Evolutionary conservation across 129 eudicot genomes (phyloP), one percentile per base, ranked within the genome.

Genomic region (Chrysanthemum makinoi): DNA sequence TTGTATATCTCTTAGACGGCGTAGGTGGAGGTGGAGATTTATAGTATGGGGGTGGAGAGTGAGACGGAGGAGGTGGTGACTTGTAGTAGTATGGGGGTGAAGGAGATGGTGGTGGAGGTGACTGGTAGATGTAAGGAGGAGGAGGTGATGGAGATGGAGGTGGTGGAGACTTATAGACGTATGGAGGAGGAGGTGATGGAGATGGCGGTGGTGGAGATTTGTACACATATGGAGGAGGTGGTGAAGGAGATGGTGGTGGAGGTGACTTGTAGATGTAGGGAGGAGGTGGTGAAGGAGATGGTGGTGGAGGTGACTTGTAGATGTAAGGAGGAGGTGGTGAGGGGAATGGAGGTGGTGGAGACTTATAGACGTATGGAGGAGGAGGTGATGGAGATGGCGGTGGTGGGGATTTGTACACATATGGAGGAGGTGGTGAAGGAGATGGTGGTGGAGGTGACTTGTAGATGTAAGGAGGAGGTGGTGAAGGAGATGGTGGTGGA

Each of bases 171-270:
- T 46, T 65, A 3, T 65, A 65, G 3, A 65, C 7, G 9, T 65
- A 67, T 1, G 72, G 72, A 1, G 72, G 28, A 6, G 69, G 69
- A 7, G 69, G 60, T 14, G 72, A 28, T 5, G 72, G 72, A 1
- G 72, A 67, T 6, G 72, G 57, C 1, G 74, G 74, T 33, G 65
- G 74, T 11, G 74, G 74, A 0, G 74, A 44, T 2, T 2, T 59
- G 13, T 28, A 68, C 2, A 19, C 30, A 62, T 69, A 26, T 26
- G 28, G 3, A 26, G 28, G 28, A 6, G 14, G 11, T 0, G 14
- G 28, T 2, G 28, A 26, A 26, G 28, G 28, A 2, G 28, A 26
- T 26, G 28, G 28, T 3, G 28, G 28, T 57, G 33, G 24, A 22
- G 24, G 24, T 22, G 24, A 22, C 24, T 22, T 22, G 0, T 70